Base-by-base conservation (phyloP, 345 rosid genomes). In the Hypericum perforatum region DNA sequence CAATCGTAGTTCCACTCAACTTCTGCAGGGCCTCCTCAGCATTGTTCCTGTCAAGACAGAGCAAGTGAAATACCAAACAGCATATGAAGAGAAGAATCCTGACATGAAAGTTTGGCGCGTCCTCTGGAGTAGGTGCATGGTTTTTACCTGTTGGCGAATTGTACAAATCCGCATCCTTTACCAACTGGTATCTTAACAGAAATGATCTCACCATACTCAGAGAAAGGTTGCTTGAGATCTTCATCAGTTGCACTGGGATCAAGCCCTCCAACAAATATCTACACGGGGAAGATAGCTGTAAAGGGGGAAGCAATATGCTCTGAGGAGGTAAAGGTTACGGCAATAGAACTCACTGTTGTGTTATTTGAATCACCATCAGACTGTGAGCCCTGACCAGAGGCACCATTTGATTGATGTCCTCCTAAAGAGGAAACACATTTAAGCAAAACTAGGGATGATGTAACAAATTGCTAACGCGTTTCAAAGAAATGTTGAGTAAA, bases 201-300 rank as follows among this genome's bases (percentile, higher is more conserved):
- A 15, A 82, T 77, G 65, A 92, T 81, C 70, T 92, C 96, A 51
- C 98, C 96, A 61, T 72, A 78, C n/a, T 73, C 77, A 44, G 81
- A 62, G 61, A 92, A 92, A 57, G 88, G 82, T 57, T 85, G 94
- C 62, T 78, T 77, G 37, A 92, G 82, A 65, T 88, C 95, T 69
- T 85, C 96, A 57, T 83, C 95, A 46, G 76, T 80, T 57, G 85
- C 95, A 65, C 68, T 74, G 45, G 90, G 80, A 76, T 85, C 96
- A 66, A 92, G 95, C 53, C 95, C 95, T 57, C 96, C 98, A 61
- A 92, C 96, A 78, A 92, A 92, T 73, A 92, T 85, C 98, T 92
- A 76, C 55, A 68, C 52, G 38, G 53, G 63, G 43, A 65, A 37
- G 40, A 57, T 60, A 72, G 16, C 70, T 22, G 61, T 45, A 15